Percentiles rank a stretch among this genome's conserved stretches.
Evolutionary conservation across 176 grass and related monocot genomes (phyloP).

Genomic region (Juncus effusus): DNA sequence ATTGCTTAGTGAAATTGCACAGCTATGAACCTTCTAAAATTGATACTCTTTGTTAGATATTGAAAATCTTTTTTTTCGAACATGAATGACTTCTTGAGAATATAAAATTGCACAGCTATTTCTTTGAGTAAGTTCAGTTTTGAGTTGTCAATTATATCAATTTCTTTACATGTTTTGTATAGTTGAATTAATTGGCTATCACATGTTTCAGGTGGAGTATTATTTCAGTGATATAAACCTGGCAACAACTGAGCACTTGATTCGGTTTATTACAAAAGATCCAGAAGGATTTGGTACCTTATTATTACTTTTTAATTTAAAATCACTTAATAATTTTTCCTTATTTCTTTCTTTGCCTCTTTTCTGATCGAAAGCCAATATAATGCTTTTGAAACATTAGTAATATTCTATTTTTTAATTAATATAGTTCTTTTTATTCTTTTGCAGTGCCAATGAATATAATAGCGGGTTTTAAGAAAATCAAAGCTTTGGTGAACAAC

Average conservation of each 20-base stretch:
- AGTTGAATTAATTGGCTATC: conserved; percentile 22
- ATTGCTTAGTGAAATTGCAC: neutral
- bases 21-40: neutral
- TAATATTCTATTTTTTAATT: neutral
- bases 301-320: neutral
- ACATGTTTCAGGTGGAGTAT: conserved; percentile 70
- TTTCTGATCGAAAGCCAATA: neutral
- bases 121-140: neutral
- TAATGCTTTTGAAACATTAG: neutral
- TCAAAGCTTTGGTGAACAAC: conserved; percentile 78
- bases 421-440: conserved; percentile 11
- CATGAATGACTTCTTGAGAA: neutral
- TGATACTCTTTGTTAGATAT: neutral
- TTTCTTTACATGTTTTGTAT: conserved; percentile 4
- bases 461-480: conserved; percentile 97
- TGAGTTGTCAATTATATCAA: conserved; percentile 1
- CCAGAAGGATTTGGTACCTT: conserved; percentile 79
- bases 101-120: neutral
- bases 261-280: conserved; percentile 93
- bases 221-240: conserved; percentile 96
- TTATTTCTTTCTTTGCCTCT: neutral
- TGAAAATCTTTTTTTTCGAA: neutral
- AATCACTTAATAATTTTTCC: neutral
- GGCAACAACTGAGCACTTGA: conserved; percentile 94
- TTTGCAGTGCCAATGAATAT: conserved; percentile 87